Conservation (phyloP, 768 basidiomycete genomes). For the Coprinopsis strossmayeri region DNA sequence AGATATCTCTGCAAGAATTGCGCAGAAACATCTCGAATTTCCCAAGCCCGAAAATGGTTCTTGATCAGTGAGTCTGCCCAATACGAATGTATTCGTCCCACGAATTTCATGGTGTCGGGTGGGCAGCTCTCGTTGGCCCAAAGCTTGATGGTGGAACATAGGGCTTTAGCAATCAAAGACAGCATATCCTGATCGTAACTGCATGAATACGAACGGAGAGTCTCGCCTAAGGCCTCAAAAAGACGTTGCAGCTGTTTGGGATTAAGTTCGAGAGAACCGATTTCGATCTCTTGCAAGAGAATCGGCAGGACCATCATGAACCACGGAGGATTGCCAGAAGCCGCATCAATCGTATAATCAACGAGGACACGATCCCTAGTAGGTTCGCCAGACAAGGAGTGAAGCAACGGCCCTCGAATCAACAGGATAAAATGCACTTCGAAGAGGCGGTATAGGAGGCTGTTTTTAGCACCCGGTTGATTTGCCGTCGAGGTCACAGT, state of each 20-base stretch:
- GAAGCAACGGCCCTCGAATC: slow-evolving; percentile 55
- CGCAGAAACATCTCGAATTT: slow-evolving; percentile 52
- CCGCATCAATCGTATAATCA: slow-evolving; percentile 42
- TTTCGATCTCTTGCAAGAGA: slow-evolving; percentile 49
- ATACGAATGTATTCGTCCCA: no score
- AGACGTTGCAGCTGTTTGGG: slow-evolving; percentile 38
- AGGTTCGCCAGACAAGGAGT: slow-evolving; percentile 48
- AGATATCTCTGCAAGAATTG: slow-evolving; percentile 66
- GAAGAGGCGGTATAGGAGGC: slow-evolving; percentile 28
- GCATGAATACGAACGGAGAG: slow-evolving; percentile 50
- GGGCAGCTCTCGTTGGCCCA: no score
- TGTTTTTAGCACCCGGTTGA: slow-evolving; percentile 20
- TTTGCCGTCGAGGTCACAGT: slow-evolving; percentile 23
- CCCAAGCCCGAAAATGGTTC: not conserved
- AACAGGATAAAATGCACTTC: slow-evolving; percentile 56
- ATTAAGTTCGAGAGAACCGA: slow-evolving; percentile 47
- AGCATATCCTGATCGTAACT: slow-evolving; percentile 47
- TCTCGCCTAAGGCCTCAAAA: slow-evolving; percentile 49
- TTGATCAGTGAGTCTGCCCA: slow-evolving; percentile 46
- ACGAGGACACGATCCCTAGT: slow-evolving; percentile 58
- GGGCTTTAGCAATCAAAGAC: slow-evolving; percentile 48
- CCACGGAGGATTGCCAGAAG: slow-evolving; percentile 35
- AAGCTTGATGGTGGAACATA: slow-evolving; percentile 56
- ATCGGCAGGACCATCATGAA: slow-evolving; percentile 55
- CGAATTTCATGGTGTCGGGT: no score